These are phyloP conservation scores for Tulasnella sp. DNA, from an alignment of 768 basidiomycete genomes.

Conservation along the genomic window DNA sequence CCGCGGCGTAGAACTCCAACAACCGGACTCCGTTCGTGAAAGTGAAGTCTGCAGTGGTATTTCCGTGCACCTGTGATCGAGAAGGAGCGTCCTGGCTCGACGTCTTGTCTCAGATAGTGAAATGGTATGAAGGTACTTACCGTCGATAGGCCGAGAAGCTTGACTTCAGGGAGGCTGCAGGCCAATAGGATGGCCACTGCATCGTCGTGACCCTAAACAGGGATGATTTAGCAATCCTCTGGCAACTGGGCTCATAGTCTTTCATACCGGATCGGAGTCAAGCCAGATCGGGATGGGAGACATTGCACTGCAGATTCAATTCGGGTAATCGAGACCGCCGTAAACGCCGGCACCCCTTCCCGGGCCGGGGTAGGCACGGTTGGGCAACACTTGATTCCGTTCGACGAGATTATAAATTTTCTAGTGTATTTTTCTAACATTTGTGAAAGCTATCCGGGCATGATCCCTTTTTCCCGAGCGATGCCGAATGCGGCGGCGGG, in stretches of 20 bases:
- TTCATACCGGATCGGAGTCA: conserved; percentile 61
- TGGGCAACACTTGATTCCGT: too few relatives aligned
- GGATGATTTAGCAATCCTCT: conserved; percentile 1
- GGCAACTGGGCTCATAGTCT: background rate
- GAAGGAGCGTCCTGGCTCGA: background rate
- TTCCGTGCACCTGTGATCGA: conserved; percentile 68
- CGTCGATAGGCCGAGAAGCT: conserved; percentile 78
- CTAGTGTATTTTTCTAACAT: too few relatives aligned
- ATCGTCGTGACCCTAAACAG: conserved; percentile 77
- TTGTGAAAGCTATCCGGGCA: too few relatives aligned
- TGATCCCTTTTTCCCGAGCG: too few relatives aligned
- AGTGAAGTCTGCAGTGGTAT: conserved; percentile 60
- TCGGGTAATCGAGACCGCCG: too few relatives aligned
- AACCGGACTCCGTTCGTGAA: conserved; percentile 72
- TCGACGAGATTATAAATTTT: too few relatives aligned
- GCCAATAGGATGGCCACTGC: conserved; percentile 80
- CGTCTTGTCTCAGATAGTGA: background rate
- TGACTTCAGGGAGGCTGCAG: conserved; percentile 58
- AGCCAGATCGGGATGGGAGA: conserved; percentile 49
- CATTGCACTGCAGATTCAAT: background rate
- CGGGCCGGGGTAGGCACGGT: too few relatives aligned
- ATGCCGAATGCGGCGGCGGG: background rate
- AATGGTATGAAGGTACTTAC: conserved; percentile 42
- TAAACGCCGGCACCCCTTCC: too few relatives aligned
- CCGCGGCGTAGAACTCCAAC: conserved; percentile 68